These are phyloP conservation scores for Chaetomium olivaceum DNA, from an alignment of 2,329 filamentous ascomycete genomes.

Conservation along the genomic window DNA sequence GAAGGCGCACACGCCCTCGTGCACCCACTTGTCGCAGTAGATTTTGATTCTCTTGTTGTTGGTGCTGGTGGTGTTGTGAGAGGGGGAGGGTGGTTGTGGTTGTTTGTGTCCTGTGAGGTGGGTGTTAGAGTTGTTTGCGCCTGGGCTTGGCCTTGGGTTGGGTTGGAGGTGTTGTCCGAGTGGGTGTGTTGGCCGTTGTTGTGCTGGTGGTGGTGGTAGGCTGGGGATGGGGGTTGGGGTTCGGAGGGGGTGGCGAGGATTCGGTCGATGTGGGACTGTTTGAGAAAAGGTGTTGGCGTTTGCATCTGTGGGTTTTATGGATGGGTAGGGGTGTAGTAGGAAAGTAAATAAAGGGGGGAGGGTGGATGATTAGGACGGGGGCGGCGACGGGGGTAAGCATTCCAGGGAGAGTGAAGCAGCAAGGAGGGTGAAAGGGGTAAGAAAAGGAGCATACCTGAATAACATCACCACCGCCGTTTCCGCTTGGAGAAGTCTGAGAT, in stretches of 20 bases:
- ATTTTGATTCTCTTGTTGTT: constrained; percentile 58
- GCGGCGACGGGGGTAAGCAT: neutral
- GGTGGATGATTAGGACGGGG: too few relatives aligned
- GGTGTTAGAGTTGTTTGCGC: neutral
- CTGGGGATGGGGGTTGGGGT: constrained; percentile 13
- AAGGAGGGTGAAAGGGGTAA: neutral
- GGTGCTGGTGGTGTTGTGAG: neutral
- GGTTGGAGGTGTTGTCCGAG: neutral
- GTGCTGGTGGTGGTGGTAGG: constrained; percentile 8
- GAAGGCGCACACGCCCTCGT: constrained; percentile 81
- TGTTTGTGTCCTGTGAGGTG: constrained; percentile 1
- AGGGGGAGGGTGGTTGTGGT: neutral
- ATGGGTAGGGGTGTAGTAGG: neutral
- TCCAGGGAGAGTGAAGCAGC: neutral
- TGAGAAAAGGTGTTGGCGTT: neutral
- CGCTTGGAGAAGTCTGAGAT: neutral
- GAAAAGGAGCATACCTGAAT: constrained; percentile 12
- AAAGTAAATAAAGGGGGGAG: neutral
- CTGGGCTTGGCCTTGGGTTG: neutral
- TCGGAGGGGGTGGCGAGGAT: constrained; percentile 40
- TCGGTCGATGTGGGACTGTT: constrained; percentile 37
- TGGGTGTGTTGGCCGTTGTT: constrained; percentile 11
- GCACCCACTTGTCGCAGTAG: constrained; percentile 89
- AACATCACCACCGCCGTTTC: constrained; percentile 5
- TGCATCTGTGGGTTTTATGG: neutral